Base-by-base conservation (phyloP, 208 protist species). In the Jaenimonas drosophilae region DNA sequence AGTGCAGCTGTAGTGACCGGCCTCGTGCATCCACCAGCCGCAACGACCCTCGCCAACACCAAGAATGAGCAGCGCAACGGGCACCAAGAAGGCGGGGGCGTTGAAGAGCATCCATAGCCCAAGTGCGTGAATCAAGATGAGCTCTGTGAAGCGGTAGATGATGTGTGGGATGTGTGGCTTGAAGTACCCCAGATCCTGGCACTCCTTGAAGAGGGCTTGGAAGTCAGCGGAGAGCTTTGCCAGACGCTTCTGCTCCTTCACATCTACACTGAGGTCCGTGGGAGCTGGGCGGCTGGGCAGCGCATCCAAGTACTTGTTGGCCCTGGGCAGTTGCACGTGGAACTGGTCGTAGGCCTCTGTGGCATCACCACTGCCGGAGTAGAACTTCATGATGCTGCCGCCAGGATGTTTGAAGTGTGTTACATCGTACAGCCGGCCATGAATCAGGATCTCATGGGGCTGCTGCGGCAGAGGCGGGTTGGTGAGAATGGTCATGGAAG, bases 11-110 rank as follows among this genome's bases (percentile, higher is more conserved):
- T 79, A 70, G 68, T 88, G 79, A 0, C 79, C 79, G 2, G 64
- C 65, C 57, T 89, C 79, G 59, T 89, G 79, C 70, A 83, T 79
- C 57, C 70, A 62, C 75, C 74, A 88, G 20, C 79, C 79, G 45
- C 72, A 85, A 26, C 77, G 76, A n/a, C 82, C 82, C 54, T 83
- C 64, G 4, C 42, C 77, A 12, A 87, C 28, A n/a, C 73, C 82
- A n/a, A 84, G 59, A 1, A 80, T 47, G 1, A 77, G 1, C 0
- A 75, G 44, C 6, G 65, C 72, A 7, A 75, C 4, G 0, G 65
- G 67, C 70, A 62, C 70, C 24, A 75, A 54, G 14, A 34, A 16
- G n/a, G n/a, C n/a, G 11, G 58, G 55, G 5, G 64, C 31, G 30
- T 54, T 53, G 31, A 79, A 82, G 6, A 85, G 60, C 24, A 90